phyloP scores from a whole-genome alignment of 2,329 filamentous ascomycete genomes.

The Aspergillus quadricinctus region DNA sequence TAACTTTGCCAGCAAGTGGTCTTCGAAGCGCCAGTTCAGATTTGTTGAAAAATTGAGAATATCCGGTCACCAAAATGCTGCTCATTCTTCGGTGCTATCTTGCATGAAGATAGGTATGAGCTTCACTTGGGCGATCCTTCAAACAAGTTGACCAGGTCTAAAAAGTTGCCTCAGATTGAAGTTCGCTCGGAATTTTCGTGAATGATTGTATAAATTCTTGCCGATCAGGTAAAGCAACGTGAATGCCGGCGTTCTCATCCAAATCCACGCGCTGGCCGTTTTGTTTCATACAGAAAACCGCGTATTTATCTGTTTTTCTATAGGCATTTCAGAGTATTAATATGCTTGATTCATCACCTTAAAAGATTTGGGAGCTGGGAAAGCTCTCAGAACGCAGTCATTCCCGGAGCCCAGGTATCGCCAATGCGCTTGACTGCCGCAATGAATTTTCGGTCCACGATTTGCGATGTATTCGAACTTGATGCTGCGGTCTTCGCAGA shows the following conservation, averaged over 20 bases:
- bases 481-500: conserved; percentile 43
- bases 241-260: too few species aligned
- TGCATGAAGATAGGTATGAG: background rate
- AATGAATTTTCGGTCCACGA: conserved; percentile 75
- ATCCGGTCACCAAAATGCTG: background rate
- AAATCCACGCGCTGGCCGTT: background rate
- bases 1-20: background rate
- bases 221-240: too few species aligned
- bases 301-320: background rate
- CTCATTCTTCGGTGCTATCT: background rate
- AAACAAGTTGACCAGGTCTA: background rate
- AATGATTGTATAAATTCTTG: background rate
- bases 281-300: too few species aligned
- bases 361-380: background rate
- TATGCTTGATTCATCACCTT: background rate
- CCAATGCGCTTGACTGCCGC: conserved; percentile 83
- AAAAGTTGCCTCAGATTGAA: background rate
- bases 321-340: background rate
- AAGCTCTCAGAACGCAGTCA: conserved; percentile 66
- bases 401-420: conserved; percentile 74
- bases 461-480: conserved; percentile 55
- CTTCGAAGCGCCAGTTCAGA: background rate
- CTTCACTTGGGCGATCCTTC: background rate
- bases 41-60: background rate
- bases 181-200: background rate